Base-by-base conservation (phyloP, 495 filamentous ascomycete genomes). In the Cercophora samala region DNA sequence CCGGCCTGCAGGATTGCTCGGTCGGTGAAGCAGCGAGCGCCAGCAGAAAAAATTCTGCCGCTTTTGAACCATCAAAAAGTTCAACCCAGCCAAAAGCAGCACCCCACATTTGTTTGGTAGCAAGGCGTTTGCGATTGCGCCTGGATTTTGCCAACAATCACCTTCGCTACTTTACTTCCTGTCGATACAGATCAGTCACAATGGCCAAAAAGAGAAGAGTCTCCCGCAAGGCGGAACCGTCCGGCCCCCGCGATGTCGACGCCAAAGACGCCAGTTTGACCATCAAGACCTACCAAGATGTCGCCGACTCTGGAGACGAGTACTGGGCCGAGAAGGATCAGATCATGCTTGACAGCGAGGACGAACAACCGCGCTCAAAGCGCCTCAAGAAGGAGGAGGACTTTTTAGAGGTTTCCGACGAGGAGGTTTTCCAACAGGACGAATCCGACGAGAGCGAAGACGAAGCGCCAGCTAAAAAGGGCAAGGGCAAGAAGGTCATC, bases 251-350 rank as follows among this genome's bases (percentile, higher is more conserved):
- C 63, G 81, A 85, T 37, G 80, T 84, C 60, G 76, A 87, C 72
- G 68, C 80, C 26, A 80, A 80, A 17, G 83, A 86, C 55, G 83
- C 81, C 65, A 84, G 85, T 68, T 76, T 89, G 58, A 80, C 86
- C 22, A 83, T 92, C 70, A 82, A 81, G 62, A 85, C 88, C n/a
- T 93, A 89, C 79, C 86, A 91, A 75, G 89, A 94, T 73, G 89
- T 97, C 69, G 92, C 93, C 71, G 89, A 96, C 73, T 94, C 92
- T 1, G 91, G 96, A 72, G 95, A 99, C 78, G 93, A 95, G 67
- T 96, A 97, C 78, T 89, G 91, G 71, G 79, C 91, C 52, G 87
- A 91, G 64, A 86, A 91, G 32, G 94, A 98, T 76, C 88, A 91
- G 70, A 86, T 99, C 63, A 77, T 96, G 71, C 81, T 99, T 25